These are phyloP conservation scores for Raffaelea ambrosiae DNA, from an alignment of 2,329 filamentous ascomycete genomes.

Conservation along the genomic window DNA sequence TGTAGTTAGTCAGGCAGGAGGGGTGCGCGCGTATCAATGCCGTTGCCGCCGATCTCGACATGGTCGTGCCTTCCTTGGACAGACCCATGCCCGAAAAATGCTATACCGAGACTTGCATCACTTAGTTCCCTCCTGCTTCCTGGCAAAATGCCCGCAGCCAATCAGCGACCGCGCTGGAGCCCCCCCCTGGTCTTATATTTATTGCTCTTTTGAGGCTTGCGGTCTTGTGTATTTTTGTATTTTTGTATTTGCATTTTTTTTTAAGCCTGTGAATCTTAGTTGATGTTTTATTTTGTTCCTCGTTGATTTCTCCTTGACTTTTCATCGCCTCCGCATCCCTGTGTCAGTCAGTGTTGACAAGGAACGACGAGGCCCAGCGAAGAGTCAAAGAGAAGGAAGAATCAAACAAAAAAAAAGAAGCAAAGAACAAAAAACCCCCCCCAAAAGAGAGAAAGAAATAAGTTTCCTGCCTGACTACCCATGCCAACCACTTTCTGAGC, in stretches of 20 bases:
- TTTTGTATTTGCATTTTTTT: neutral
- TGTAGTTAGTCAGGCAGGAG: too few species aligned
- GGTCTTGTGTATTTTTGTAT: neutral
- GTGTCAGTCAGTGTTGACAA: too few species aligned
- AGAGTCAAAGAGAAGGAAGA: too few species aligned
- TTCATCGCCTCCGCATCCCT: too few species aligned
- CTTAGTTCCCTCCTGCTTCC: slow-evolving; percentile 3
- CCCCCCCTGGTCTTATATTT: neutral
- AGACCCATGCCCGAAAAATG: slow-evolving; percentile 1
- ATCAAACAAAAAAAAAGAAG: too few species aligned
- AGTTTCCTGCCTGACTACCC: too few species aligned
- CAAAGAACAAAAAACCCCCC: too few species aligned
- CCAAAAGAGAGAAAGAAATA: too few species aligned
- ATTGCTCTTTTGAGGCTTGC: slow-evolving; percentile 3
- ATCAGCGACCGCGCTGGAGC: neutral
- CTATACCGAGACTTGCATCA: slow-evolving; percentile 12
- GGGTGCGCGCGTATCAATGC: slow-evolving; percentile 7
- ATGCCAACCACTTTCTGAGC: too few species aligned
- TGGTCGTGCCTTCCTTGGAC: slow-evolving; percentile 1
- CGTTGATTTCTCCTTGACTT: too few species aligned
- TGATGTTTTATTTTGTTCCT: too few species aligned
- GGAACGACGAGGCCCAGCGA: too few species aligned
- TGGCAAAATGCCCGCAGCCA: slow-evolving; percentile 4
- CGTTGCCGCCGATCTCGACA: slow-evolving; percentile 1
- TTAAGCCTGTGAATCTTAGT: neutral